Conservation (phyloP, 768 basidiomycete species). For the Hydnomerulius pinastri region DNA sequence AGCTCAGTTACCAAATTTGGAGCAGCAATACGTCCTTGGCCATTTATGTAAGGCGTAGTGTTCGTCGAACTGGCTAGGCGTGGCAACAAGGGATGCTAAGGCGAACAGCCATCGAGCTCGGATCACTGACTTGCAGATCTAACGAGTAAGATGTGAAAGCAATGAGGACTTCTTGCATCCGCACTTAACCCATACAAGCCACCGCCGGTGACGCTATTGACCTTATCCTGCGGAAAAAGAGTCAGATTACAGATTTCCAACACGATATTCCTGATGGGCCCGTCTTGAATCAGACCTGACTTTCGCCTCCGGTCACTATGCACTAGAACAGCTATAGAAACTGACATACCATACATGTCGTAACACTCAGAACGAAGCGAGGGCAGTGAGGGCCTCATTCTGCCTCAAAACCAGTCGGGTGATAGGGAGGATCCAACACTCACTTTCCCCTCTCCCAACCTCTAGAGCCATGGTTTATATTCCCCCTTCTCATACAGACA, state of each 20-base stretch:
- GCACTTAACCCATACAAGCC: no score
- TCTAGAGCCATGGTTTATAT: slow-evolving; percentile 26
- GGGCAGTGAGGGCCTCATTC: slow-evolving; percentile 1
- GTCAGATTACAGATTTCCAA: no score
- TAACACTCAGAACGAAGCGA: slow-evolving; percentile 4
- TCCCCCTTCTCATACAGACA: slow-evolving; percentile 15
- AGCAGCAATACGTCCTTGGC: not conserved
- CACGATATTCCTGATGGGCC: not conserved
- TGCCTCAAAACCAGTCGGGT: slow-evolving; percentile 14
- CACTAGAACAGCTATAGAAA: not conserved
- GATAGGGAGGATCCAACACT: not conserved
- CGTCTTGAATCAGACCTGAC: not conserved
- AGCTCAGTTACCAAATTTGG: slow-evolving; percentile 14
- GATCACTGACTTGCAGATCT: not conserved
- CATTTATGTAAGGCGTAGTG: slow-evolving; percentile 1
- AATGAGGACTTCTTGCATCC: not conserved
- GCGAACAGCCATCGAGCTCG: not conserved
- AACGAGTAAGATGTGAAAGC: no score
- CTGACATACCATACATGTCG: slow-evolving; percentile 3
- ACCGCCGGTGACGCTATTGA: not conserved
- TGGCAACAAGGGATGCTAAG: not conserved
- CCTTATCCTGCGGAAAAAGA: not conserved
- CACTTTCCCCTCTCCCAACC: no score
- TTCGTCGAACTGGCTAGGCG: no score
- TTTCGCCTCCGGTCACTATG: not conserved